phyloP scores from a whole-genome alignment of 371 early-diverging fungal genomes.

The Syncephalis fuscata region DNA sequence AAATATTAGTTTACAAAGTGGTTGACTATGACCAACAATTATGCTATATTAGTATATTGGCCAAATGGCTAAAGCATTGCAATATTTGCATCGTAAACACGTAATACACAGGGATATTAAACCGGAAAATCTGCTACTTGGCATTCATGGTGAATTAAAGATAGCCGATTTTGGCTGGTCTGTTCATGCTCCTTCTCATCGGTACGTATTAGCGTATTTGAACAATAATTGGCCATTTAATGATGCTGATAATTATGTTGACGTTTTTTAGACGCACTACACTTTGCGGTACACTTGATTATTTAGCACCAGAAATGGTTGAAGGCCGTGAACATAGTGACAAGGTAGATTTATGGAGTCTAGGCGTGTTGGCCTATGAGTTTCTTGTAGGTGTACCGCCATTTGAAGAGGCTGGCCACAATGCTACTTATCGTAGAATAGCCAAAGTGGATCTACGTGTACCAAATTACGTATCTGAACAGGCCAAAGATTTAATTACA shows the following conservation, averaged over 20 bases:
- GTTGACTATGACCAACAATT: too few relatives aligned
- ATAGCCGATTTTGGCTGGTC: slow-evolving; percentile 99
- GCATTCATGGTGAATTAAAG: slow-evolving; percentile 71
- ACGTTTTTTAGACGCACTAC: slow-evolving; percentile 80
- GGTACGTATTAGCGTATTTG: slow-evolving; percentile 20
- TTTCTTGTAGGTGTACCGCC: slow-evolving; percentile 92
- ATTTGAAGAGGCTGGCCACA: slow-evolving; percentile 47
- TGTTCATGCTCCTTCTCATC: slow-evolving; percentile 77
- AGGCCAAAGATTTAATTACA: slow-evolving; percentile 32
- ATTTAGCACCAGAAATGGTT: slow-evolving; percentile 92
- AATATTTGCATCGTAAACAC: slow-evolving; percentile 82
- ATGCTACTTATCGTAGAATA: slow-evolving; percentile 72
- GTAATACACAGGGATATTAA: slow-evolving; percentile 96
- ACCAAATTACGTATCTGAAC: slow-evolving; percentile 62
- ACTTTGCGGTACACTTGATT: slow-evolving; percentile 96
- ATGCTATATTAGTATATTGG: slow-evolving; percentile 72
- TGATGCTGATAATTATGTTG: too few relatives aligned
- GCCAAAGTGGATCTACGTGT: slow-evolving; percentile 68
- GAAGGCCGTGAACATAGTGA: slow-evolving; percentile 72
- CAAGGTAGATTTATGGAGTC: slow-evolving; percentile 94
- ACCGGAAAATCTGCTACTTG: slow-evolving; percentile 92
- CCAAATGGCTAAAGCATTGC: slow-evolving; percentile 76
- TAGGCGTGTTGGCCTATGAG: slow-evolving; percentile 97
- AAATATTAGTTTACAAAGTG: too few relatives aligned
- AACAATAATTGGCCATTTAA: slow-evolving; percentile 15